Base-by-base conservation (phyloP, 306 rosid species). In the Castanospermum australe region DNA sequence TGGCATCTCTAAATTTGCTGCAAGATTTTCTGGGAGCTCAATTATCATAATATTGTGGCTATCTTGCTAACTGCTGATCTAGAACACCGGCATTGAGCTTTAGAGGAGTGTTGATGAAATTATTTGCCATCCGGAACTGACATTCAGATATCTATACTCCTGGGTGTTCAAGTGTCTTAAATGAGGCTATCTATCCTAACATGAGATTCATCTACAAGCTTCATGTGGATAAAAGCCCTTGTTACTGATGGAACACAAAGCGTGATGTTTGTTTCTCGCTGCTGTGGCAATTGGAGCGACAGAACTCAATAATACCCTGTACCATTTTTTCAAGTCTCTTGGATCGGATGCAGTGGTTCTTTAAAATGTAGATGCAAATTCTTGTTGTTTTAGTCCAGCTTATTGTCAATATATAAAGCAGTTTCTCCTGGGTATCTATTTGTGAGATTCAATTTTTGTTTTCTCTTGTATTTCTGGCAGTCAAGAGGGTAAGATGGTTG, bases 1-100 rank as follows among this genome's bases (percentile, higher is more conserved):
- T 81, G 81, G 86, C 64, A 32, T 47, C 6, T 73, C 60, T 84
- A 82, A 84, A 76, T 60, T 41, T 52, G 72, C 73, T 8, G 59
- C 65, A 35, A 9, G 39, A 73, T 79, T 55, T 54, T 30, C 2
- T 52, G 0, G 68, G 54, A 48, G 52, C 62, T 73, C 30, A 30
- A 60, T 54, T 59, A 48, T 78, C 62, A 35, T 33, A 63, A 24
- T 59, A 33, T 36, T 22, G 22, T 44, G 71, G 38, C 39, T 68
- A 39, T 30, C 66, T 50, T 71, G 63, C 71, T 18, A 33, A 20
- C 56, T 35, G 67, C 57, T 79, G 21, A 67, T 25, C 61, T 41
- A 45, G 8, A 79, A 30, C 36, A 61, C 33, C 0, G 42, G 6
- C 21, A 48, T 25, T 17, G 70, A 63, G 66, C 65, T 18, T 18